Evolutionary conservation across 2,329 filamentous ascomycete species (phyloP).

Genomic region (Dryadomyces quercus-mongolicae): DNA sequence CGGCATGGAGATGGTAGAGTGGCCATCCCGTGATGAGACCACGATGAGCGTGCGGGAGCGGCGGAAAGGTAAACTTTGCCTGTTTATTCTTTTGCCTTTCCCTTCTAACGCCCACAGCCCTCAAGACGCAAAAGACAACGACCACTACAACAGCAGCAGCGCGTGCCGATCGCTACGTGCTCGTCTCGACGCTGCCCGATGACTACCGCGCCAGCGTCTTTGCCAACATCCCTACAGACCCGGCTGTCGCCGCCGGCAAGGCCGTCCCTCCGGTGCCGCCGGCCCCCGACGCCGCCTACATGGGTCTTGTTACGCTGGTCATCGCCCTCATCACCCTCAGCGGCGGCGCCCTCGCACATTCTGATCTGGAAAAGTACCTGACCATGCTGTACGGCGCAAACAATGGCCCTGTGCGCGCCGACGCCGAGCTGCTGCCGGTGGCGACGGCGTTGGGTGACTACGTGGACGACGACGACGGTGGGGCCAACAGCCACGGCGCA

Average conservation of each 20-base stretch:
- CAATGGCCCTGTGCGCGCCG: constrained; percentile 19
- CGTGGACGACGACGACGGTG: constrained; percentile 12
- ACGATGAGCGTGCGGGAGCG: constrained; percentile 56
- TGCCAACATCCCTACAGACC: constrained; percentile 20
- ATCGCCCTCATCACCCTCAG: constrained; percentile 66
- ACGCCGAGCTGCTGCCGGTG: constrained; percentile 56
- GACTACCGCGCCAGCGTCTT: constrained; percentile 42
- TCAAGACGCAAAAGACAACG: constrained; percentile 36
- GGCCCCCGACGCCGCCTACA: constrained; percentile 65
- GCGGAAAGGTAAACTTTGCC: constrained; percentile 56
- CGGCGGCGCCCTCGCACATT: constrained; percentile 62
- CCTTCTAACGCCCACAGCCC: constrained; percentile 14
- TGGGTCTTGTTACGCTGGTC: constrained; percentile 68
- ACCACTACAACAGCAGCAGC: not conserved
- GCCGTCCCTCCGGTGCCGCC: constrained; percentile 40
- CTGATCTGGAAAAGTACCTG: constrained; percentile 61
- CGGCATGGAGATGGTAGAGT: constrained; percentile 85
- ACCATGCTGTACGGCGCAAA: constrained; percentile 13
- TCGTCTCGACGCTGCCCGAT: constrained; percentile 60
- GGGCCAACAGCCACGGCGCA: not conserved
- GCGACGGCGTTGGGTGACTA: constrained; percentile 10
- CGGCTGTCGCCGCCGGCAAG: constrained; percentile 49
- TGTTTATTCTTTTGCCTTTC: not conserved
- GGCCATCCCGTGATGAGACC: constrained; percentile 70
- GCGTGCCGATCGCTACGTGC: constrained; percentile 58